A percentile compares a stretch with the other conserved stretches of the same genome.
Conservation (phyloP, 805 yeast species). For the Kodamaea kakaduensis region DNA sequence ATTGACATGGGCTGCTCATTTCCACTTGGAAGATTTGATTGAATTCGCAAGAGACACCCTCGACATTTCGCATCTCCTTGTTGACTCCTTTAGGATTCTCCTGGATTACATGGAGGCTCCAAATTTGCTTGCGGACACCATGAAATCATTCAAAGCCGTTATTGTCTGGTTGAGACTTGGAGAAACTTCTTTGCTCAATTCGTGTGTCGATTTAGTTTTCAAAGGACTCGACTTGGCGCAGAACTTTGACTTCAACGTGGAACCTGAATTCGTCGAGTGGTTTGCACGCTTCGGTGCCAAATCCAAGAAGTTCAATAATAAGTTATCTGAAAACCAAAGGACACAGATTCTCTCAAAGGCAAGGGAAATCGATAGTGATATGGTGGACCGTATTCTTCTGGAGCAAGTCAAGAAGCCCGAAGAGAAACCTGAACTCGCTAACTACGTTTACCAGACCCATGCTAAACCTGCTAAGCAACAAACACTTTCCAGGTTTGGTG, state of each 20-base stretch:
- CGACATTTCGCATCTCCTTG: conserved; percentile 65
- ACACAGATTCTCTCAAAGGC: conserved; percentile 61
- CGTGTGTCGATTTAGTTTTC: conserved; percentile 70
- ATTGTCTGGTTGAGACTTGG: conserved; percentile 80
- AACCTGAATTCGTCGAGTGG: conserved; percentile 48
- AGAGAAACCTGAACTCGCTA: conserved; percentile 14
- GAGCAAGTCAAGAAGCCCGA: conserved; percentile 11
- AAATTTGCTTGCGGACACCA: conserved; percentile 46
- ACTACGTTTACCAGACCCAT: conserved; percentile 21
- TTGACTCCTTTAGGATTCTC: conserved; percentile 58
- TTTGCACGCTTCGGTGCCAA: conserved; percentile 63
- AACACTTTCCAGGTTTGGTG: conserved; percentile 35
- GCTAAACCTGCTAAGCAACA: conserved; percentile 29
- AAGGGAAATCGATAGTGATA: conserved; percentile 45
- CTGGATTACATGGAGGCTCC: conserved; percentile 18
- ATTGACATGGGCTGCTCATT: conserved; percentile 68
- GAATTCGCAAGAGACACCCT: conserved; percentile 86
- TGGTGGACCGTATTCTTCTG: conserved; percentile 49
- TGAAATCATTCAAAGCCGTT: conserved; percentile 63
- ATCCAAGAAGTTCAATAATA: conserved; percentile 66
- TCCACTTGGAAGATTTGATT: conserved; percentile 52
- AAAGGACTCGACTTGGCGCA: conserved; percentile 62
- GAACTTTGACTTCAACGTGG: conserved; percentile 49
- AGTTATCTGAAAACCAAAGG: conserved; percentile 63
- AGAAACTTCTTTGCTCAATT: conserved; percentile 65